Base-by-base conservation (phyloP, 2,329 filamentous ascomycete genomes). In the Ceratocystis cubensis region DNA sequence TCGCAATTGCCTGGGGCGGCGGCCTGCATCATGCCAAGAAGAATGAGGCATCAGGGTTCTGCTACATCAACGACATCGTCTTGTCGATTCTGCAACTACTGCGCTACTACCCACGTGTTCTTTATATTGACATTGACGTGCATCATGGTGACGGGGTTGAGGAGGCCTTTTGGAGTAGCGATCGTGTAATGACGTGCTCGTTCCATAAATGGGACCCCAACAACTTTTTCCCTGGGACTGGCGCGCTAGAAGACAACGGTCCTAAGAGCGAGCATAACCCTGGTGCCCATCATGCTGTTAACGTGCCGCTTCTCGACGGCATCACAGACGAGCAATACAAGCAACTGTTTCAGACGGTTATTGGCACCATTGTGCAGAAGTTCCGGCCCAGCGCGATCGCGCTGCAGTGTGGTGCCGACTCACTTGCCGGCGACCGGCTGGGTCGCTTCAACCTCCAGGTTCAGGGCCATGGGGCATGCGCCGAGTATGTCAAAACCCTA, bases 21-120 rank as follows among this genome's bases (percentile, higher is more conserved):
- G 94, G 94, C 10, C 82, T 99, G 37, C 94, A 99, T 75, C 94
- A 99, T 73, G 94, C 94, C 59, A 96, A 97, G 76, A 94, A 93
- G 74, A 85, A 88, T 65, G 91, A 96, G 76, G 93, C 94, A 0
- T 93, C 88, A 15, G 94, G 94, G 0, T 99, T 99, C 76, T 99
- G 94, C 78, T 99, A 99, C 78, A 91, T 97, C 78, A 99, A 99
- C 75, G 94, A 99, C 76, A 97, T 97, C 72, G 94, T 97, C 67
- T 83, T 99, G 61, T 91, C 89, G 45, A 94, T 96, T 71, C 82
- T 97, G 46, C 88, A 96, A 74, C 83, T 99, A 8, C 80, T 97
- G 17, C 87, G 89, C 37, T 83, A 87, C 72, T 85, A 92, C 71
- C 86, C 91, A 17, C 88, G 92, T 62, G 92, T 97, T 6, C 81